phyloP scores from a whole-genome alignment of 2,329 filamentous ascomycete species.

The Pseudopithomyces maydicus region DNA sequence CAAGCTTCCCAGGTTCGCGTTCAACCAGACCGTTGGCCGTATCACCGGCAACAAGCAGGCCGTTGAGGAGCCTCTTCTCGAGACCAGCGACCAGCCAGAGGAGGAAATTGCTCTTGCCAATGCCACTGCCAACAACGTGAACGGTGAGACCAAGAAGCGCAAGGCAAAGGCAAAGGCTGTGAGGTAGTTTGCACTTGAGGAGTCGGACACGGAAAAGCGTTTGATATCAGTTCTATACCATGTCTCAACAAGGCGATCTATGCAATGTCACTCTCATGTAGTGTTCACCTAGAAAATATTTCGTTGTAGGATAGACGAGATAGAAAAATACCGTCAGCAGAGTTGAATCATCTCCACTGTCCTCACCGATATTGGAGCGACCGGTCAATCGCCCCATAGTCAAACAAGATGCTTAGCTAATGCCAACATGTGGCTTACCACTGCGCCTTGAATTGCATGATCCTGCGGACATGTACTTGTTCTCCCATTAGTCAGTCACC shows the following conservation, averaged over 20 bases:
- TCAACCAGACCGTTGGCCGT: conserved; percentile 56
- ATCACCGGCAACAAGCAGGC: conserved; percentile 46
- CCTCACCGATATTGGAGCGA: too few species aligned
- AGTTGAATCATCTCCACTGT: not conserved
- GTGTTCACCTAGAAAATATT: not conserved
- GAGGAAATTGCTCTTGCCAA: conserved; percentile 48
- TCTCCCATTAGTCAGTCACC: too few species aligned
- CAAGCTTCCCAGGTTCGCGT: conserved; percentile 77
- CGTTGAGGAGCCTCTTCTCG: conserved; percentile 42
- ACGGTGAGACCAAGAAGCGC: conserved; percentile 52
- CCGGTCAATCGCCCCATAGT: too few species aligned
- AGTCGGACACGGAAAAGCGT: not conserved
- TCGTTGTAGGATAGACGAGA: not conserved
- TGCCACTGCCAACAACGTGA: conserved; percentile 51
- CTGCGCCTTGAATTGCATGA: too few species aligned
- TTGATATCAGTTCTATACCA: conserved; percentile 5
- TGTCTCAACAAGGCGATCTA: not conserved
- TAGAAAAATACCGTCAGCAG: not conserved
- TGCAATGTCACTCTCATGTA: not conserved
- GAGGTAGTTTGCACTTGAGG: conserved; percentile 20
- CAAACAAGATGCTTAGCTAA: not conserved
- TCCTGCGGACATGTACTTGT: too few species aligned
- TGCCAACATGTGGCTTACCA: too few species aligned
- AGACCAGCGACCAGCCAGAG: conserved; percentile 42
- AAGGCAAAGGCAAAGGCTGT: conserved; percentile 34